Conservation (phyloP, 2,329 filamentous ascomycete genomes). For the Blastomyces parvus region DNA sequence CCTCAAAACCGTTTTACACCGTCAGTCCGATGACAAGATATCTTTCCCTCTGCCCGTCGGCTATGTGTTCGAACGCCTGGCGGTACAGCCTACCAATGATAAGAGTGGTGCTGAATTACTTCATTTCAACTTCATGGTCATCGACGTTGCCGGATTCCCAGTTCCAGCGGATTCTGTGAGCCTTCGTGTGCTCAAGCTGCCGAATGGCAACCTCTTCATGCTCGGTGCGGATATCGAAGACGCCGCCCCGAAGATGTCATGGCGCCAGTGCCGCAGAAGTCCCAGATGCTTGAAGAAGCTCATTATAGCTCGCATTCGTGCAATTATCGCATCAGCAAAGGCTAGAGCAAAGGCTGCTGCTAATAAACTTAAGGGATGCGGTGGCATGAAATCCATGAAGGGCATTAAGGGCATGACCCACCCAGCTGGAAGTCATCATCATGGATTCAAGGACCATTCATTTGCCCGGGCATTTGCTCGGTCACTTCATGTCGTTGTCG, state of each 20-base stretch:
- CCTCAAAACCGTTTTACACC: constrained; percentile 28
- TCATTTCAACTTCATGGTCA: constrained; percentile 37
- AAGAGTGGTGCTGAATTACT: constrained; percentile 29
- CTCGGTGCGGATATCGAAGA: constrained; percentile 30
- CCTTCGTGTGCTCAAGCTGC: constrained; percentile 31
- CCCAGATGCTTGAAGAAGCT: constrained; percentile 32
- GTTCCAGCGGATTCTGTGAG: constrained; percentile 37
- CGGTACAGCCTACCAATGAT: constrained; percentile 20
- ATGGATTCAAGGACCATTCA: constrained; percentile 21
- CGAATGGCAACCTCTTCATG: constrained; percentile 30
- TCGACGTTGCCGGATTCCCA: constrained; percentile 35
- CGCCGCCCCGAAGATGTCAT: constrained; percentile 28
- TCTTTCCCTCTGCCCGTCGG: constrained; percentile 32
- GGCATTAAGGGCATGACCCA: not conserved
- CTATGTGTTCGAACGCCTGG: constrained; percentile 36
- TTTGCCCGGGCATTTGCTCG: constrained; percentile 34
- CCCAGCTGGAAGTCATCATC: constrained; percentile 8
- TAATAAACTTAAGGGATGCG: constrained; percentile 28
- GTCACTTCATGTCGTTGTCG: constrained; percentile 36
- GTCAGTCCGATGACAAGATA: constrained; percentile 28
- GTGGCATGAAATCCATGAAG: constrained; percentile 18
- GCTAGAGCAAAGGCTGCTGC: constrained; percentile 27
- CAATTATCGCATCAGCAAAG: constrained; percentile 31
- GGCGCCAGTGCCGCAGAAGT: constrained; percentile 36
- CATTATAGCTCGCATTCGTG: constrained; percentile 31